Evolutionary conservation across 2,329 filamentous ascomycete species (phyloP), one percentile per base, ranked within the genome.

Genomic region (Eutypella sp.): DNA sequence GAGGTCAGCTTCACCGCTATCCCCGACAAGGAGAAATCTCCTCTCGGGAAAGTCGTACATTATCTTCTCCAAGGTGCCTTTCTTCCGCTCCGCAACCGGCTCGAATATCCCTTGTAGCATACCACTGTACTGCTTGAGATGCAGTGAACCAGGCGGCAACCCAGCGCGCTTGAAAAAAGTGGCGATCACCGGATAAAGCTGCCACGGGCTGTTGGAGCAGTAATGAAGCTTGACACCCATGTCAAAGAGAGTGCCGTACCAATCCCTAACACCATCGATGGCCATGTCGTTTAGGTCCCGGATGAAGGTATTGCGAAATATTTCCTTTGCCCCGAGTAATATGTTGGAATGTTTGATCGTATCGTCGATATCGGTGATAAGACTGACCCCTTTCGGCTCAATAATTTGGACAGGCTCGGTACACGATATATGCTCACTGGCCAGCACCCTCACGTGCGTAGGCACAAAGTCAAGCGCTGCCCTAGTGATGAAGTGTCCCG

Each of bases 191-290:
- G 93, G 93, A 57, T 89, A 99, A 6, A 99, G 76, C 64, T 99
- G 95, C 95, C 95, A 99, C 1, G 93, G 93, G 42, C 92, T 95
- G 67, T 99, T 99, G n/a, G 93, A 99, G 53, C 96, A 95, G 65
- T 99, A 99, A 63, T 99, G 95, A 43, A 99, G 78, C 57, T 84
- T 81, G 20, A 97, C 92, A 16, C 91, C 90, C 70, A 92, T 81
- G 18, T 82, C 74, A 33, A 86, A 78, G 68, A 99, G 76, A 18
- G 75, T 75, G 29, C 74, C 81, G 62, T 97, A 99, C 92, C 93
- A 97, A 51, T 95, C 89, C 47, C 75, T 80, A 18, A 97, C 91
- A 2, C 93, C 93, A 15, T 90, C 85, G 19, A 99, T 82, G 0
- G 83, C 89, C 39, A 97, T 74, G 49, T 92, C 89, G 3, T 70